Percentiles rank a stretch among this genome's conserved stretches.
phyloP scores from a whole-genome alignment of 345 rosid genomes.

The Hypericum androsaemum region DNA sequence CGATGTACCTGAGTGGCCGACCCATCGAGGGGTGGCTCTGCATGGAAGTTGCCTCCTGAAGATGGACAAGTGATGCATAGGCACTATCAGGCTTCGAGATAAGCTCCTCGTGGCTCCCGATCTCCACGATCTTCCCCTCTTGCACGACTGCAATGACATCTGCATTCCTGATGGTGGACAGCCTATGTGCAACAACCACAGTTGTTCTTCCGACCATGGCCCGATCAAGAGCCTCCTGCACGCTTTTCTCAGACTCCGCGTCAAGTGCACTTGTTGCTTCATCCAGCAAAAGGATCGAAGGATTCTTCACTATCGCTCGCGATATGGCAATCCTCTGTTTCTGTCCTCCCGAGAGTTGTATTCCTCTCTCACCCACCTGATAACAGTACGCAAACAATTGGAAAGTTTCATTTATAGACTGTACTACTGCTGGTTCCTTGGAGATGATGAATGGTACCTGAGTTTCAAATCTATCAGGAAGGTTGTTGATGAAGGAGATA shows the following conservation, averaged over 20 bases:
- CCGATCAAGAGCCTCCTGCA: slow-evolving; percentile 88
- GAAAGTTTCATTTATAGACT: not conserved
- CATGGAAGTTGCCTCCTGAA: slow-evolving; percentile 63
- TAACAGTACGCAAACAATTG: not conserved
- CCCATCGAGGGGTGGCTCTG: slow-evolving; percentile 56
- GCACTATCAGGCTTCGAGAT: slow-evolving; percentile 50
- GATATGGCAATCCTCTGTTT: slow-evolving; percentile 92
- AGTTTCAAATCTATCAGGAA: slow-evolving; percentile 86
- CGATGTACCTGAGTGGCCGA: slow-evolving; percentile 61
- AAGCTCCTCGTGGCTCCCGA: slow-evolving; percentile 83
- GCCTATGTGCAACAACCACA: slow-evolving; percentile 80
- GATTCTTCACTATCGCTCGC: slow-evolving; percentile 82
- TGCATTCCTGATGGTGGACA: slow-evolving; percentile 83
- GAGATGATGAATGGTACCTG: slow-evolving; percentile 38
- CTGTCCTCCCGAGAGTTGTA: slow-evolving; percentile 92
- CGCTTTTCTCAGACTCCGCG: slow-evolving; percentile 90
- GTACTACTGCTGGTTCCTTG: not conserved
- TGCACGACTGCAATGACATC: slow-evolving; percentile 79
- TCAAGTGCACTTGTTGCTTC: slow-evolving; percentile 97
- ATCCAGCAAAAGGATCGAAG: slow-evolving; percentile 76
- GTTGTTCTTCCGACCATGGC: slow-evolving; percentile 96
- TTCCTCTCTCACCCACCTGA: slow-evolving; percentile 92
- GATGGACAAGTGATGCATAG: slow-evolving; percentile 65
- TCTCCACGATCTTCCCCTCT: slow-evolving; percentile 72
- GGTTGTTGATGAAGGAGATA: slow-evolving; percentile 64